Conservation (phyloP, 1,139 yeast species). For the Diutina pseudorugosa region DNA sequence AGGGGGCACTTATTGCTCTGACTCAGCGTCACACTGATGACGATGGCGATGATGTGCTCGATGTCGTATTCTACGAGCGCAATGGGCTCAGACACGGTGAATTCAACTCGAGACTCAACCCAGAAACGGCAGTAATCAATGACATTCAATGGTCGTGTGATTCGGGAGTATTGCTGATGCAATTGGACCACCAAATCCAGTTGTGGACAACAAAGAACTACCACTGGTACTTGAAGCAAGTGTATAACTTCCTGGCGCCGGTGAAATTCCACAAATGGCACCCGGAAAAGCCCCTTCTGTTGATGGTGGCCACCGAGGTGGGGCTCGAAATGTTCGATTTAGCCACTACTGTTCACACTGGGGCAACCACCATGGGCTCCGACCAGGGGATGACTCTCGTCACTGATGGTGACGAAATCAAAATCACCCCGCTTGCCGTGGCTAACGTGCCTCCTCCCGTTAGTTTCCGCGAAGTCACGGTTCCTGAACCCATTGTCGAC, state of each 20-base stretch:
- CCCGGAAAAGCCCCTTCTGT: slow-evolving; percentile 73
- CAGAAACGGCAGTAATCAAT: slow-evolving; percentile 32
- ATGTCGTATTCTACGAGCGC: slow-evolving; percentile 75
- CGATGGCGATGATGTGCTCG: slow-evolving; percentile 36
- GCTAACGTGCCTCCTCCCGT: slow-evolving; percentile 97
- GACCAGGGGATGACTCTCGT: slow-evolving; percentile 77
- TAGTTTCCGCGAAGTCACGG: slow-evolving; percentile 52
- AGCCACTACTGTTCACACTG: slow-evolving; percentile 50
- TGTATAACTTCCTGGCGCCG: slow-evolving; percentile 15
- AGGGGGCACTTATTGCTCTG: slow-evolving; percentile 78
- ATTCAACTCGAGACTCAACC: slow-evolving; percentile 54
- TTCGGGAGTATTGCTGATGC: slow-evolving; percentile 68
- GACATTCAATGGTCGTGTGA: slow-evolving; percentile 71
- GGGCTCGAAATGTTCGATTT: slow-evolving; percentile 57
- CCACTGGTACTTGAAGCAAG: slow-evolving; percentile 92
- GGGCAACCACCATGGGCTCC: slow-evolving; percentile 51
- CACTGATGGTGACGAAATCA: slow-evolving; percentile 63
- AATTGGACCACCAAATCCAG: slow-evolving; percentile 49
- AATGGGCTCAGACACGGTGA: slow-evolving; percentile 91
- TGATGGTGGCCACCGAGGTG: slow-evolving; percentile 26
- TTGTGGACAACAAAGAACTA: slow-evolving; percentile 89
- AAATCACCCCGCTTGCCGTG: slow-evolving; percentile 68
- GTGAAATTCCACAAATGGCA: slow-evolving; percentile 63
- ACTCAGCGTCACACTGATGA: slow-evolving; percentile 49
- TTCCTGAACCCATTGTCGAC: slow-evolving; percentile 42